These are phyloP conservation scores for Peronospora farinosa DNA, from an alignment of 352 stramenopile species.

Conservation along the genomic window DNA sequence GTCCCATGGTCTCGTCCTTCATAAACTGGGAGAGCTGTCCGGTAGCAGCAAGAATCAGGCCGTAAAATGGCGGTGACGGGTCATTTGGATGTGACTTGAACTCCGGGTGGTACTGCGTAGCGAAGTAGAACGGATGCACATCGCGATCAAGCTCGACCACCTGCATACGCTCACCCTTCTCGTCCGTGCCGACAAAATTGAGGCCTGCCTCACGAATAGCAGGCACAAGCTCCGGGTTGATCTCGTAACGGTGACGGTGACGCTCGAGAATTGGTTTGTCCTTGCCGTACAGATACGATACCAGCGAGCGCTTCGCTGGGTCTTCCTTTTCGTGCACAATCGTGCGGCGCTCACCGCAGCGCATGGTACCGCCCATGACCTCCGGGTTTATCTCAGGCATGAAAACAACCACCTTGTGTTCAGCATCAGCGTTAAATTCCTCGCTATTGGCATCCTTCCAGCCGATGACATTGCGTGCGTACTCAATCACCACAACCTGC, in stretches of 20 bases:
- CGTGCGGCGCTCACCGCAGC: slow-evolving; percentile 94
- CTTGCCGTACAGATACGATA: slow-evolving; percentile 90
- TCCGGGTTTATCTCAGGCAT: slow-evolving; percentile 99
- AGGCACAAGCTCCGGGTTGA: slow-evolving; percentile 94
- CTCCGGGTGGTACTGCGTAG: slow-evolving; percentile 99
- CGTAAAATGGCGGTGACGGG: slow-evolving; percentile 96
- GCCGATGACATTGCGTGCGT: slow-evolving; percentile 91
- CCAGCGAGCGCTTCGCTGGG: slow-evolving; percentile 75
- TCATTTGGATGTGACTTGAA: slow-evolving; percentile 95
- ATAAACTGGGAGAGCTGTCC: slow-evolving; percentile 73
- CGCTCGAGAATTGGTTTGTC: slow-evolving; percentile 89
- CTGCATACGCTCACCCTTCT: slow-evolving; percentile 97
- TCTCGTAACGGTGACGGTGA: slow-evolving; percentile 98
- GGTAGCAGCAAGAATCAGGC: slow-evolving; percentile 90
- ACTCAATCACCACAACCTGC: slow-evolving; percentile 94
- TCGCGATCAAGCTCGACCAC: slow-evolving; percentile 94
- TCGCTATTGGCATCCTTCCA: slow-evolving; percentile 92
- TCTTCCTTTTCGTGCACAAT: slow-evolving; percentile 87
- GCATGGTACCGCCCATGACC: slow-evolving; percentile 99
- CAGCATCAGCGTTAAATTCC: slow-evolving; percentile 88
- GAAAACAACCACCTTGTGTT: slow-evolving; percentile 97
- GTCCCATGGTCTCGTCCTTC: slow-evolving; percentile 31
- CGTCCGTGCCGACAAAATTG: slow-evolving; percentile 96
- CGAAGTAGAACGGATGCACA: slow-evolving; percentile 98
- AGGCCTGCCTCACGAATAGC: slow-evolving; percentile 89